Percentiles rank a stretch among this genome's conserved stretches.
Evolutionary conservation across 257 asterid genomes (phyloP).

Genomic region (Solanum piurae): DNA sequence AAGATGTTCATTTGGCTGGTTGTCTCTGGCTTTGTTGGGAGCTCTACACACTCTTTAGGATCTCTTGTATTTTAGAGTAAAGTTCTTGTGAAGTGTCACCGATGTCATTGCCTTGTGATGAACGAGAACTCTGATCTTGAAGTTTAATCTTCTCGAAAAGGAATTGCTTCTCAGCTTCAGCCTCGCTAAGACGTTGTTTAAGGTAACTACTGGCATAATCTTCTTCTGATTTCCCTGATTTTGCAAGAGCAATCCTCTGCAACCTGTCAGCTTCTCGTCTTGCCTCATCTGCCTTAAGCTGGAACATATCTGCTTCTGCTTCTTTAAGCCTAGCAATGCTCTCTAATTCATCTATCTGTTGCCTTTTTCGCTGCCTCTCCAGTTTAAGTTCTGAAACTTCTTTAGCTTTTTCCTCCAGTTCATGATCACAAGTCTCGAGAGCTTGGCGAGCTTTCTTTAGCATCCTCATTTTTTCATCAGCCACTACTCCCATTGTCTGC

Average conservation of each 20-base stretch:
- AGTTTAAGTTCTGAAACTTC: conserved; percentile 62
- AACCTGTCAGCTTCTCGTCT: conserved; percentile 87
- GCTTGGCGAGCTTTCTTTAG: conserved; percentile 72
- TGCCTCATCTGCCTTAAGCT: conserved; percentile 81
- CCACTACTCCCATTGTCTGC: conserved; percentile 76
- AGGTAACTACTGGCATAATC: conserved; percentile 85
- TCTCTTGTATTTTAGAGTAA: conserved; percentile 66
- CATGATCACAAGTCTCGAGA: conserved; percentile 85
- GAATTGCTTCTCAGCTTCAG: conserved; percentile 91
- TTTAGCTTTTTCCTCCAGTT: conserved; percentile 78
- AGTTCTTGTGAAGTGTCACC: conserved; percentile 40
- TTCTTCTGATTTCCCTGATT: conserved; percentile 77
- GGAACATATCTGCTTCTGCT: conserved; percentile 97
- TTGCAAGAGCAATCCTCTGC: conserved; percentile 81
- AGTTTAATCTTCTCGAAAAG: conserved; percentile 80
- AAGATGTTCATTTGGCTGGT: neutral
- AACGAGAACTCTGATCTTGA: conserved; percentile 55
- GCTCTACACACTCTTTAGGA: conserved; percentile 60
- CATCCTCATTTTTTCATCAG: conserved; percentile 79
- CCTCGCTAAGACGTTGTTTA: conserved; percentile 82
- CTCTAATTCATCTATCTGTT: conserved; percentile 74
- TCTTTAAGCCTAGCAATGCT: conserved; percentile 71
- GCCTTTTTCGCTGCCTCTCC: conserved; percentile 75
- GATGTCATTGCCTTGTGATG: conserved; percentile 48
- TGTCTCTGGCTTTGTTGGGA: neutral